Evolutionary conservation across 106 monocot species (phyloP).

Genomic region (Vanilla planifolia): DNA sequence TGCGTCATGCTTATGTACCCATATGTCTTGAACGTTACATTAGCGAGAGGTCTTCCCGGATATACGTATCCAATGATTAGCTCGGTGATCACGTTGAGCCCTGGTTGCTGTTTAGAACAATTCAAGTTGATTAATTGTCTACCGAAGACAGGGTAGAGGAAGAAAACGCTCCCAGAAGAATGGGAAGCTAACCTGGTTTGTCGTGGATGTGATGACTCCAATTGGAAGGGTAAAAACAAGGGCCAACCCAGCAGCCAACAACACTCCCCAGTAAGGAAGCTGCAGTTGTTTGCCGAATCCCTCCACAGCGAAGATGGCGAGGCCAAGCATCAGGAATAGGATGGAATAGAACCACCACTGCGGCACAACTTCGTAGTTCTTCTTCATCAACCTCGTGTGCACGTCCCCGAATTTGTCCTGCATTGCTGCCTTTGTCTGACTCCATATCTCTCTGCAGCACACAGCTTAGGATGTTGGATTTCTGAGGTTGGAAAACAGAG

Average conservation of each 20-base stretch:
- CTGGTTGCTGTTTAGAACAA: slow-evolving; percentile 7
- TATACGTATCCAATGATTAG: slow-evolving; percentile 25
- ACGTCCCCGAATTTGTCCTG: slow-evolving; percentile 21
- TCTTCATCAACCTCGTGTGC: slow-evolving; percentile 49
- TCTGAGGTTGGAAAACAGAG: too few species aligned
- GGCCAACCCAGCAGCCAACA: slow-evolving; percentile 26
- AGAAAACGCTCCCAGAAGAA: background rate
- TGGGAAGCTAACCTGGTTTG: slow-evolving; percentile 17
- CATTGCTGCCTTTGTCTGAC: slow-evolving; percentile 19
- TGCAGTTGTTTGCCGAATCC: slow-evolving; percentile 41
- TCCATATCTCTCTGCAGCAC: slow-evolving; percentile 29
- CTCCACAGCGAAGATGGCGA: slow-evolving; percentile 32
- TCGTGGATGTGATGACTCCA: slow-evolving; percentile 29
- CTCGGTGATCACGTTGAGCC: slow-evolving; percentile 10
- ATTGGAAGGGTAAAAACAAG: slow-evolving; percentile 29
- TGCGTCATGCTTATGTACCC: slow-evolving; percentile 2
- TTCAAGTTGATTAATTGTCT: too few species aligned
- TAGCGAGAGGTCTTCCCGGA: slow-evolving; percentile 29
- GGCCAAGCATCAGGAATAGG: slow-evolving; percentile 24
- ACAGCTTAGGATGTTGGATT: background rate
- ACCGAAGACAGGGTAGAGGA: background rate
- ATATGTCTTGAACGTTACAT: slow-evolving; percentile 18
- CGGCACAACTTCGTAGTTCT: slow-evolving; percentile 41
- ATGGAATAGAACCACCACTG: slow-evolving; percentile 51
- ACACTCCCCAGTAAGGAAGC: slow-evolving; percentile 45